Evolutionary conservation across 352 stramenopile genomes (phyloP).

Genomic region (Pythium periplocum): DNA sequence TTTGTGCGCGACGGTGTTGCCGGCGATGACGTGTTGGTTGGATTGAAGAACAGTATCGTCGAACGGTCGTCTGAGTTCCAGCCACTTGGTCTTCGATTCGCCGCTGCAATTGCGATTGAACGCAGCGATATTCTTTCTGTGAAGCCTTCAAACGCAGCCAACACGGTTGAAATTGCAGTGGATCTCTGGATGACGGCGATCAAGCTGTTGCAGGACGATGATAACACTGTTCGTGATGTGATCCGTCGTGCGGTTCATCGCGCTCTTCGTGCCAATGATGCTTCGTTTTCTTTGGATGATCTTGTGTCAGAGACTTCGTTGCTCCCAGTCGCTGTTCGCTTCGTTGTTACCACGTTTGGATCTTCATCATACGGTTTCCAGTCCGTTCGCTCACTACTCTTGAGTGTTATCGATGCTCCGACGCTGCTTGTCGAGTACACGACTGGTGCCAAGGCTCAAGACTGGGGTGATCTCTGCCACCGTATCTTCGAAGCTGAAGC

Average conservation of each 20-base stretch:
- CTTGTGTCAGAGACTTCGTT: conserved; percentile 47
- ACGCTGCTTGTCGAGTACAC: conserved; percentile 38
- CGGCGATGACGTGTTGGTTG: conserved; percentile 7
- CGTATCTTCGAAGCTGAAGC: conserved; percentile 80
- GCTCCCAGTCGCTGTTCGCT: conserved; percentile 45
- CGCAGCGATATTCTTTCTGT: conserved; percentile 38
- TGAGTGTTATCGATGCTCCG: conserved; percentile 32
- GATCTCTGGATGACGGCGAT: conserved; percentile 55
- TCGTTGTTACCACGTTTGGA: conserved; percentile 33
- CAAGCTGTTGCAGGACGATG: conserved; percentile 67
- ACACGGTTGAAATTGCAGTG: conserved; percentile 25
- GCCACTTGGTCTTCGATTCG: conserved; percentile 49
- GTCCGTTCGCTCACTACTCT: conserved; percentile 25
- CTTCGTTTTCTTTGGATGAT: not conserved
- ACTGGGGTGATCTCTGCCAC: conserved; percentile 52
- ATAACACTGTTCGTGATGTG: conserved; percentile 28
- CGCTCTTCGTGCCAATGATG: conserved; percentile 16
- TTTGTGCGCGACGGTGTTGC: conserved; percentile 17
- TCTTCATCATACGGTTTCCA: conserved; percentile 21
- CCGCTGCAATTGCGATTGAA: conserved; percentile 45
- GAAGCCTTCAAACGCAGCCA: conserved; percentile 5
- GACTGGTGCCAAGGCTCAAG: conserved; percentile 30
- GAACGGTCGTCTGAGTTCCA: conserved; percentile 41
- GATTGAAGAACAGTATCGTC: conserved; percentile 34
- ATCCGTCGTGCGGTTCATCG: conserved; percentile 28